These are phyloP conservation scores for Psidium friedrichsthalianum DNA, from an alignment of 345 rosid species.

Conservation along the genomic window DNA sequence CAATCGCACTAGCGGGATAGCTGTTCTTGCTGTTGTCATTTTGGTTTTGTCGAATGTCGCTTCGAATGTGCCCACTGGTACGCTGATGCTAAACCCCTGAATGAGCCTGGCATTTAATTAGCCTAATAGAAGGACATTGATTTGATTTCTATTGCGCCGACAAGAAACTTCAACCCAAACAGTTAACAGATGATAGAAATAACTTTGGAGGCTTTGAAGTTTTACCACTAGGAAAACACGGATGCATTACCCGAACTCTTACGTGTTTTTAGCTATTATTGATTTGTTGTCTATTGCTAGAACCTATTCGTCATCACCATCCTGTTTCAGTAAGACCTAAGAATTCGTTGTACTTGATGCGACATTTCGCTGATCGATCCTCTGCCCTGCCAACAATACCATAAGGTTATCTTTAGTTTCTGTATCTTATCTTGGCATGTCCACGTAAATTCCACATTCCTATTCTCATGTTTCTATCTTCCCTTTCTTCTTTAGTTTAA, in stretches of 20 bases:
- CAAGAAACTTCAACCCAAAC: not conserved
- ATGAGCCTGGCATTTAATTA: not conserved
- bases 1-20: conserved; percentile 29
- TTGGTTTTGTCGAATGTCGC: conserved; percentile 63
- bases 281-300: not conserved
- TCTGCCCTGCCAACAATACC: not conserved
- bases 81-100: not conserved
- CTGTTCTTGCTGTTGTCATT: conserved; percentile 52
- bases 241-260: not conserved
- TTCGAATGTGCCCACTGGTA: conserved; percentile 91
- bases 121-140: not conserved
- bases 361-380: not conserved
- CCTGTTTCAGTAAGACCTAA: not conserved
- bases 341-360: not conserved
- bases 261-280: not conserved
- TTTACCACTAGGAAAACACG: no score
- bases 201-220: no score
- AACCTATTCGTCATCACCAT: not conserved
- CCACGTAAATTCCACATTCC: not conserved
- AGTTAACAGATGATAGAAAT: no score
- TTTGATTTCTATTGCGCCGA: no score
- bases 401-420: not conserved
- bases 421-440: not conserved
- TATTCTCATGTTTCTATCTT: not conserved
- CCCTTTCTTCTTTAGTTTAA: not conserved